These are phyloP conservation scores for Nemophila menziesii DNA, from an alignment of 257 asterid genomes.

Conservation along the genomic window DNA sequence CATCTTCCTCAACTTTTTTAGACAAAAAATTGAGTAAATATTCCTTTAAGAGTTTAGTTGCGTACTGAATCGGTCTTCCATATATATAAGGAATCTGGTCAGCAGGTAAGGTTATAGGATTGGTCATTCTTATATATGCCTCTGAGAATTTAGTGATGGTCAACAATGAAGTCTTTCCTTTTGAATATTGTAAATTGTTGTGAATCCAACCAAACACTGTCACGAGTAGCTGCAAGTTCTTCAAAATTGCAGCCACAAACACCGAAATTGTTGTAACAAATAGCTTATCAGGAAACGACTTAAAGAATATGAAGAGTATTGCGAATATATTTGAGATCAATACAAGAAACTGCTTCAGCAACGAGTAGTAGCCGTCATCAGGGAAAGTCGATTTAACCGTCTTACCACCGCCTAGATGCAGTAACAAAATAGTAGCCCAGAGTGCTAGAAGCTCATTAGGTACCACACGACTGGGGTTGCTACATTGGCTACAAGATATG, in stretches of 20 bases:
- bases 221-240: not conserved
- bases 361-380: not conserved
- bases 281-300: not conserved
- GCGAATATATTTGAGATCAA: not conserved
- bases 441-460: not conserved
- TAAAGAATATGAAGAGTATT: not conserved
- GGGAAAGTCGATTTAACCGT: not conserved
- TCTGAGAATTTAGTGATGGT: no score
- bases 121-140: no score
- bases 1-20: no score
- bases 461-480: not conserved
- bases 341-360: not conserved
- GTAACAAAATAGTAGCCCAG: not conserved
- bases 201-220: no score
- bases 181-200: no score
- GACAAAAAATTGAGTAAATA: no score
- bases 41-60: no score
- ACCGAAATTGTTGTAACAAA: not conserved
- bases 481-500: not conserved
- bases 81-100: no score
- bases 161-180: no score
- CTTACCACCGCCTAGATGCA: not conserved
- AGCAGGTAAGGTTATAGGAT: no score
- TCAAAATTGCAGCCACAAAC: not conserved
- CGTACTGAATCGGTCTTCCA: no score